These are phyloP conservation scores for Abortiporus biennis DNA, from an alignment of 1,284 basidiomycete genomes.

Conservation along the genomic window DNA sequence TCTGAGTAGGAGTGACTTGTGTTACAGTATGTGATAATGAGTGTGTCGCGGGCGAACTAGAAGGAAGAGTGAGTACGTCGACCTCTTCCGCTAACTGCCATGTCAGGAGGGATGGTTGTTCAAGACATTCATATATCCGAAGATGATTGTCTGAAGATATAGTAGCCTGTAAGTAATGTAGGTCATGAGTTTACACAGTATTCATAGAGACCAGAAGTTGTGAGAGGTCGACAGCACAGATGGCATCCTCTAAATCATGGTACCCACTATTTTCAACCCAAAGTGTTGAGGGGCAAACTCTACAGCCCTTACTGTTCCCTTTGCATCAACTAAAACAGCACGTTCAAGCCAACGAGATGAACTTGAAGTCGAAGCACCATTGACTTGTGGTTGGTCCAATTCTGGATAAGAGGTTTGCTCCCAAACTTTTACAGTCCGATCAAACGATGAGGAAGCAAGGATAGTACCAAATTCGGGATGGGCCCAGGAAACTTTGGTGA, in stretches of 20 bases:
- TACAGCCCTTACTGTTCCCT: constrained; percentile 77
- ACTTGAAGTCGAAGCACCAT: constrained; percentile 22
- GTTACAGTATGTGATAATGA: constrained; percentile 45
- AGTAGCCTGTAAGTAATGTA: constrained; percentile 54
- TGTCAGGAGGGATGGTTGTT: constrained; percentile 69
- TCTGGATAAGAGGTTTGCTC: constrained; percentile 53
- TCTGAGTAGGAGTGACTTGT: constrained; percentile 65
- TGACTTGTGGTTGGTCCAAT: constrained; percentile 27
- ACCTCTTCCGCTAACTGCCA: constrained; percentile 82
- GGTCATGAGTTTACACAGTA: not conserved
- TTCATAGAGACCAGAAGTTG: too few relatives aligned
- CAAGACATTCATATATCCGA: constrained; percentile 86
- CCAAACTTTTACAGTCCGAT: constrained; percentile 88
- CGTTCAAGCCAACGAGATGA: constrained; percentile 67
- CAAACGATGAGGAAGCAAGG: constrained; percentile 80
- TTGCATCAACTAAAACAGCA: constrained; percentile 73
- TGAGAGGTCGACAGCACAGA: not conserved
- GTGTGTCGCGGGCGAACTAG: constrained; percentile 37
- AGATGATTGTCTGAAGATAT: constrained; percentile 84
- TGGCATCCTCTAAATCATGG: not conserved
- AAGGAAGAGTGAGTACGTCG: constrained; percentile 59
- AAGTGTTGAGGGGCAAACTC: constrained; percentile 85
- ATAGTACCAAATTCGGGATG: constrained; percentile 86
- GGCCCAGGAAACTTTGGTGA: constrained; percentile 81
- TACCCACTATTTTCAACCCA: constrained; percentile 77